Evolutionary conservation across 108 stramenopile genomes (phyloP), one percentile per base, ranked within the genome.

Genomic region (Nitzschia putrida): DNA sequence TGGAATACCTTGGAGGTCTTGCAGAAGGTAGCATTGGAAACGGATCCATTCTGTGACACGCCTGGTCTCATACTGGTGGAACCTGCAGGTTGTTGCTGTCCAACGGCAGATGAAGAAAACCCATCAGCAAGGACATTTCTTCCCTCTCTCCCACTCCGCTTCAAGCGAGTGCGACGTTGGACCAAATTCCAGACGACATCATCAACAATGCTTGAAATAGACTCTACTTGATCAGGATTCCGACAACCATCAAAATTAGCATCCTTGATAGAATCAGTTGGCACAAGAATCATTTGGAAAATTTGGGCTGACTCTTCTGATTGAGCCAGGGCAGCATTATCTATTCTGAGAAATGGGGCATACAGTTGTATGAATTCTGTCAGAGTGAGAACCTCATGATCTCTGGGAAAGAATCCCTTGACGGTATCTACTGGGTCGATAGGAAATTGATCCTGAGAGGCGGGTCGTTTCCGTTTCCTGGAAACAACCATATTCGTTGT

Each of bases 131-230:
- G 23, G 9, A 68, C 67, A 25, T 68, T 68, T 14, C 67, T 68
- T 42, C 67, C 55, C 25, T 56, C 60, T 13, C 63, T 47, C 38
- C 66, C 29, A 29, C 4, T 38, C 14, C 67, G 66, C 55, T 61
- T 52, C n/a, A 51, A 40, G 29, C 41, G 39, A 20, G 55, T 60
- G 14, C 71, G 25, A 14, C 73, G 73, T 38, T 80, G 76, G 11
- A 85, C 77, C 41, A 85, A 60, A 12, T 68, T 49, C 76, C 80
- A 85, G 12, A 85, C 80, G 0, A 81, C 74, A 61, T 79, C 80
- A 50, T 85, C 80, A 0, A 85, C 77, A 16, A 85, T 24, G 37
- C 57, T 66, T 0, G 58, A 56, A 51, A 84, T 66, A 0, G 79
- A 55, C 44, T 83, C 29, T 34, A 34, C 29, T 34, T 34, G 29